Evolutionary conservation across 352 stramenopile genomes (phyloP), one percentile per base, ranked within the genome.

Genomic region (Pythium apleroticum): DNA sequence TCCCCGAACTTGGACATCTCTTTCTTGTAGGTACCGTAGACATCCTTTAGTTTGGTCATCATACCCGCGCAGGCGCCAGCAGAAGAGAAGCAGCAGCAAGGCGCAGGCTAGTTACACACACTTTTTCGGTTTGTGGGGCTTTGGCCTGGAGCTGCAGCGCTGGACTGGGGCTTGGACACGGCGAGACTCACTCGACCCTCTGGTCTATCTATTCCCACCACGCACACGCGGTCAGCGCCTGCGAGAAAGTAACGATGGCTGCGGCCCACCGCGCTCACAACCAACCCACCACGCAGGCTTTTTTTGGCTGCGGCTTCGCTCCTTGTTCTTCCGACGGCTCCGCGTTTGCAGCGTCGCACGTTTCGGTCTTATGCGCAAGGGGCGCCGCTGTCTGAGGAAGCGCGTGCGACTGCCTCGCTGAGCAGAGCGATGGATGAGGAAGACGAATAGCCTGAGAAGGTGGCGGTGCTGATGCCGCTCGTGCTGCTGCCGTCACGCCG

Each of bases 1-100:
- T 91, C 82, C 15, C 61, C 61, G 65, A 92, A 89, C 53, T 82
- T 88, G 54, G 82, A 86, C 82, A 93, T 91, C 67, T 93, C 84
- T 75, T 91, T 89, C 69, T 81, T 86, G 70, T 82, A 81, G 54
- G 67, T 81, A 67, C 77, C 81, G 82, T 88, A 89, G 49, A 81
- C 84, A 71, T 93, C 80, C 76, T 93, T 89, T 67, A 91, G 71
- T 61, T 80, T 77, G 57, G 77, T 73, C 82, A 88, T 88, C 52
- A 63, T 66, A 54, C 64, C 50, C 45, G 39, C 78, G 22, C 74
- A 78, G 41, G 90, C 88, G 60, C 82, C 77, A 45, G 35, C 30
- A 39, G 60, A 45, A 12, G n/a, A 20, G 27, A 27, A 33, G 41
- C 57, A 63, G 28, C 52, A 54, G 76, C 75, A 52, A 71, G 31